phyloP scores from a whole-genome alignment of 2,329 filamentous ascomycete species.

The Pseudogymnoascus sp. region DNA sequence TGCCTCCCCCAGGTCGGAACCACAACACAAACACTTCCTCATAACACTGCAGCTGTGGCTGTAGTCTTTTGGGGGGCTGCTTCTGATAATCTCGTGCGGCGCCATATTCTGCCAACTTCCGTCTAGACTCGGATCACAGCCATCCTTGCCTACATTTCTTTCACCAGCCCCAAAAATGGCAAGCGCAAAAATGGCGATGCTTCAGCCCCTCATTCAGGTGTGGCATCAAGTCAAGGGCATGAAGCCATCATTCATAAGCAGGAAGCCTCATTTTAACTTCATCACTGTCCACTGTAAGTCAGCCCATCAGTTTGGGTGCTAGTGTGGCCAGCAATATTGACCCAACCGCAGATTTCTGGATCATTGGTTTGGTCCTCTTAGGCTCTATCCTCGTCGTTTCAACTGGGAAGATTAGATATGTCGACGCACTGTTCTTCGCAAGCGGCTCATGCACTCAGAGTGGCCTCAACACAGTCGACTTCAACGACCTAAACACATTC shows the following conservation, averaged over 20 bases:
- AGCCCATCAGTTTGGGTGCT: background rate
- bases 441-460: conserved; percentile 83
- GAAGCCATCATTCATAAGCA: conserved; percentile 49
- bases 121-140: background rate
- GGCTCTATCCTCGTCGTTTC: conserved; percentile 71
- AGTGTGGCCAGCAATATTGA: conserved; percentile 10
- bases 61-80: background rate
- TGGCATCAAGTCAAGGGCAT: conserved; percentile 40
- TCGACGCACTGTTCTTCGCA: conserved; percentile 85
- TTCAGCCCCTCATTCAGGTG: conserved; percentile 17
- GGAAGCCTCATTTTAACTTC: conserved; percentile 66
- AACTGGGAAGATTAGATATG: conserved; percentile 56
- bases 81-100: background rate
- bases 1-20: background rate
- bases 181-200: too few relatives aligned
- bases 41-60: background rate
- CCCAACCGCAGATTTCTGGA: conserved; percentile 59
- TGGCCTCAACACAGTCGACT: conserved; percentile 72
- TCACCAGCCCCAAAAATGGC: background rate
- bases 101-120: background rate
- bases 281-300: conserved; percentile 68
- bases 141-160: background rate
- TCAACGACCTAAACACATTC: conserved; percentile 60
- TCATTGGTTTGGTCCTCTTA: conserved; percentile 63
- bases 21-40: background rate